Evolutionary conservation across 1,139 yeast genomes (phyloP).

Genomic region (Neolecta irregularis): DNA sequence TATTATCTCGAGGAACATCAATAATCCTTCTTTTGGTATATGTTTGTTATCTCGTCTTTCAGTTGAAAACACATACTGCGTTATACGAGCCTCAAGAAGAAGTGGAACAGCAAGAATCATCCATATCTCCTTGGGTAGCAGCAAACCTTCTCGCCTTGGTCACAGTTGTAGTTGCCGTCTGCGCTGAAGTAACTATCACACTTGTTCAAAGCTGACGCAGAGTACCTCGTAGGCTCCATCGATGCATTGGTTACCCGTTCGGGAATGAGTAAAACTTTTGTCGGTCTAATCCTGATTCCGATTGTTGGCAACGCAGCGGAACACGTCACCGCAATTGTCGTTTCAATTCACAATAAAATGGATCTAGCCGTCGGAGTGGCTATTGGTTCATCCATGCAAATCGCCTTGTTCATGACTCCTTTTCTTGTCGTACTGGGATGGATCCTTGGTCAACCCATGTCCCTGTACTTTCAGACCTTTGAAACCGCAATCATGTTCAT

Average conservation of each 20-base stretch:
- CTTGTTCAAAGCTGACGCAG: too few species aligned
- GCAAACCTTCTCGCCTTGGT: constrained; percentile 35
- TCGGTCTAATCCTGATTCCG: constrained; percentile 84
- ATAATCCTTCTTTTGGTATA: constrained; percentile 65
- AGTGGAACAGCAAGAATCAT: constrained; percentile 20
- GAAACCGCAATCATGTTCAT: constrained; percentile 85
- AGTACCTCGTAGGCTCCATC: constrained; percentile 79
- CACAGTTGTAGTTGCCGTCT: constrained; percentile 70
- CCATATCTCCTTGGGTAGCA: constrained; percentile 18
- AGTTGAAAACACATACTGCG: constrained; percentile 67
- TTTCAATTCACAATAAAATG: constrained; percentile 93
- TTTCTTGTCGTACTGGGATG: constrained; percentile 88
- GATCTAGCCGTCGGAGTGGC: constrained; percentile 95
- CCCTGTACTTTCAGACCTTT: constrained; percentile 76
- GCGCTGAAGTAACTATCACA: too few species aligned
- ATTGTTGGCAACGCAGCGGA: constrained; percentile 98
- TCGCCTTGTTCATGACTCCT: constrained; percentile 88
- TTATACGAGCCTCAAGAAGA: constrained; percentile 36
- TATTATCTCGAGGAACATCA: constrained; percentile 76
- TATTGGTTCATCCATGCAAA: constrained; percentile 90
- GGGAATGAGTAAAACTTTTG: constrained; percentile 84
- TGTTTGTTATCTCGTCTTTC: constrained; percentile 66
- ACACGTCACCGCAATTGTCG: constrained; percentile 89
- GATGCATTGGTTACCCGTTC: constrained; percentile 72
- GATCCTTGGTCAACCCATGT: constrained; percentile 82